Base-by-base conservation (phyloP, 495 filamentous ascomycete genomes). In the Penicillium goetzii region DNA sequence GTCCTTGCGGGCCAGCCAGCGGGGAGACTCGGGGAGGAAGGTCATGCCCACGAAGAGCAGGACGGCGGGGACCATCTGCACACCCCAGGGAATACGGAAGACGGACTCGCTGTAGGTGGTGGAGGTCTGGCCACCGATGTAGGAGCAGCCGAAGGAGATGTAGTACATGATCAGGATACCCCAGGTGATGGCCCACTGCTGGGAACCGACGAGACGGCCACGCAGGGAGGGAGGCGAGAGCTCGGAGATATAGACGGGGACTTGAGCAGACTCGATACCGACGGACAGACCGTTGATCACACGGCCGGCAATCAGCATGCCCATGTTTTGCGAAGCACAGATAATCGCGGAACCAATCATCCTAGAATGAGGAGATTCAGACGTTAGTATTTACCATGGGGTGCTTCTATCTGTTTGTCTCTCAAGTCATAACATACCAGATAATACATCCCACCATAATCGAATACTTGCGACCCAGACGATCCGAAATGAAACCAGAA, bases 151-250 rank as follows among this genome's bases (percentile, higher is more conserved):
- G 58, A 91, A 95, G 60, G 85, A 91, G 68, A 96, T 88, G 72
- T 84, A 82, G 82, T 88, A 93, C 90, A 93, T 92, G 73, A 92
- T 92, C 51, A 92, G 61, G 60, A 93, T 92, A 70, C 91, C 91
- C 88, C 88, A 91, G 56, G 88, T 92, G 63, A 93, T 92, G 50
- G 90, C 86, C 89, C 90, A 91, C 76, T 92, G 90, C 64, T 92
- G 88, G 60, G 85, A 81, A 43, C 89, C 88, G 38, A 92, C 86
- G 26, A 95, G 81, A 36, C 90, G 84, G 40, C 91, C 91, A 67
- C 91, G 86, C 75, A 86, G 88, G 23, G 83, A 82, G 4, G 90
- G 90, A 10, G 86, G 88, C 0, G 91, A 80, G 56, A 93, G 72
- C 70, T 94, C 91, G 34, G 89, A 86, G 63, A 93, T 88, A 71